These are phyloP conservation scores for Dactylellina leptospora DNA, from an alignment of 2,329 filamentous ascomycete species.

Conservation along the genomic window DNA sequence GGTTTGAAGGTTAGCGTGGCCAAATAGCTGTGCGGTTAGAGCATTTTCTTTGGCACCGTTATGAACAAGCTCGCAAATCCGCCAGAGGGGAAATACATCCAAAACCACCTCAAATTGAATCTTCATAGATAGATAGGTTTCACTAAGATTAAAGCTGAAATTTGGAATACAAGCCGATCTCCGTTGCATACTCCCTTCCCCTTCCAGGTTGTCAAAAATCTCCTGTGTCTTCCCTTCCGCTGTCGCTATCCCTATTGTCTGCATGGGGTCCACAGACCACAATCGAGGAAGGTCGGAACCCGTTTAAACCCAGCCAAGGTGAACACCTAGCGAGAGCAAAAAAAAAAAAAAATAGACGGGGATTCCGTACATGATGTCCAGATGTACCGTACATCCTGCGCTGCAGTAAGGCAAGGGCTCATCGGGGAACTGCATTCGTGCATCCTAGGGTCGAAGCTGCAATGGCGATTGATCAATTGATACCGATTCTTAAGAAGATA, in stretches of 20 bases:
- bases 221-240: neutral
- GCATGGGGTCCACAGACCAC: constrained; percentile 11
- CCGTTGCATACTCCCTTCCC: neutral
- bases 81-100: too few species aligned
- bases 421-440: constrained; percentile 46
- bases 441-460: constrained; percentile 19
- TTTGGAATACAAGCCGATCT: neutral
- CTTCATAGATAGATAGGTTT: too few species aligned
- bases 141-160: neutral
- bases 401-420: constrained; percentile 30
- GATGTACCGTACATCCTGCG: neutral
- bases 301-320: constrained; percentile 11
- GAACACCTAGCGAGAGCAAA: constrained; percentile 27
- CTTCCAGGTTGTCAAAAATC: too few species aligned
- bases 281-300: constrained; percentile 34
- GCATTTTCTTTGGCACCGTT: too few species aligned
- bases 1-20: neutral
- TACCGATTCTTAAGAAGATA: neutral
- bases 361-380: constrained; percentile 1
- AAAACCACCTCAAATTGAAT: too few species aligned
- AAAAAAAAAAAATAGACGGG: too few species aligned
- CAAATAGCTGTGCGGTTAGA: too few species aligned
- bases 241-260: constrained; percentile 23
- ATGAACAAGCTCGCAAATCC: too few species aligned
- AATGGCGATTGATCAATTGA: constrained; percentile 15